Evolutionary conservation across 352 stramenopile genomes (phyloP).

Genomic region (Pythium biforme): DNA sequence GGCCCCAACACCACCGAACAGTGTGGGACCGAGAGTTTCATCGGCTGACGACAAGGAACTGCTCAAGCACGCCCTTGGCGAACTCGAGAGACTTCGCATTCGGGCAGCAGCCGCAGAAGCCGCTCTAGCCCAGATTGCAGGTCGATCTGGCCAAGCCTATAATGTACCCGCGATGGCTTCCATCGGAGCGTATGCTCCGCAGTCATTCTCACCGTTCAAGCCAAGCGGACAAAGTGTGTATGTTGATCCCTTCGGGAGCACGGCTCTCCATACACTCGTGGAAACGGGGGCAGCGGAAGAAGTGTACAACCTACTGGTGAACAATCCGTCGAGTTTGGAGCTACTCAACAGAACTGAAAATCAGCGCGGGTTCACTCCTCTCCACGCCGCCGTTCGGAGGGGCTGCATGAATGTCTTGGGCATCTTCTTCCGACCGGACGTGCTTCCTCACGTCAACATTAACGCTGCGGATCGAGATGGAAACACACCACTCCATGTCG

Average conservation of each 20-base stretch:
- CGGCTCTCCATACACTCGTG: constrained; percentile 48
- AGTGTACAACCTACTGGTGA: constrained; percentile 48
- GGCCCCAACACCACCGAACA: constrained; percentile 14
- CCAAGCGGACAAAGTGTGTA: constrained; percentile 11
- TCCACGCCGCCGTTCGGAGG: constrained; percentile 59
- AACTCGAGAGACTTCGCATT: constrained; percentile 54
- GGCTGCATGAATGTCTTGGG: constrained; percentile 65
- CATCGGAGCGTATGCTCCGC: neutral
- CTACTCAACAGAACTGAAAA: constrained; percentile 56
- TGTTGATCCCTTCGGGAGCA: constrained; percentile 60
- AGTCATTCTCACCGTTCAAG: neutral
- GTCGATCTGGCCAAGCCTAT: constrained; percentile 1
- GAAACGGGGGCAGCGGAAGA: constrained; percentile 44
- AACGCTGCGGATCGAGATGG: constrained; percentile 67
- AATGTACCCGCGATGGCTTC: neutral
- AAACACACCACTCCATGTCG: constrained; percentile 69
- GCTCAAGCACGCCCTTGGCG: constrained; percentile 41
- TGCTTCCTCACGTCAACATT: constrained; percentile 64
- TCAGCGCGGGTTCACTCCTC: constrained; percentile 52
- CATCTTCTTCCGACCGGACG: constrained; percentile 75
- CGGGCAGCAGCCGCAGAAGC: constrained; percentile 65
- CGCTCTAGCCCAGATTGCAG: constrained; percentile 38
- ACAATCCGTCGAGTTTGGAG: constrained; percentile 39
- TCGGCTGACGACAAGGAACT: constrained; percentile 13
- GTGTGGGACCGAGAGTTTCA: constrained; percentile 5